These are phyloP conservation scores for Phialophora macrospora DNA, from an alignment of 2,329 filamentous ascomycete genomes.

Conservation along the genomic window DNA sequence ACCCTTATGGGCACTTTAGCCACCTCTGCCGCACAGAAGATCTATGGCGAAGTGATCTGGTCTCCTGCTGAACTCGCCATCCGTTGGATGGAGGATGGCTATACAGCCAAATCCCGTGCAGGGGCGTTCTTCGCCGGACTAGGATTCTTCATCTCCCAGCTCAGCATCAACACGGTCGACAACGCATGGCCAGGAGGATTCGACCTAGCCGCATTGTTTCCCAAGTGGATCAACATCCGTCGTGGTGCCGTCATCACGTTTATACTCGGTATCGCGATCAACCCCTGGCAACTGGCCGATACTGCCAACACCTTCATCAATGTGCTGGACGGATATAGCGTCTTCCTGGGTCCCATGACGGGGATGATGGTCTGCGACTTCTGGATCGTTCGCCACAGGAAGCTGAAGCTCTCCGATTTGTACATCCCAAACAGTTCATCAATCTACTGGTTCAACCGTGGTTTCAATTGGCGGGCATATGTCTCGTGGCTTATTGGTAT, in stretches of 20 bases:
- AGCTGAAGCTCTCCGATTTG: constrained; percentile 27
- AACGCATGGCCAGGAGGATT: constrained; percentile 60
- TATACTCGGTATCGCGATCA: constrained; percentile 19
- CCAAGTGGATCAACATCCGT: constrained; percentile 59
- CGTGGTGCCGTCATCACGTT: constrained; percentile 16
- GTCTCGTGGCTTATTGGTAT: constrained; percentile 63
- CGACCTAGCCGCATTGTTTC: constrained; percentile 60
- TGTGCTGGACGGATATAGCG: constrained; percentile 69
- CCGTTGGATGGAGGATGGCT: constrained; percentile 23
- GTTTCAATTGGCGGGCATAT: constrained; percentile 66
- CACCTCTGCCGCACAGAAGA: constrained; percentile 25
- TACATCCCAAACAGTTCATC: constrained; percentile 33
- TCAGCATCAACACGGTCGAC: constrained; percentile 60
- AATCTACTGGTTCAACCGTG: constrained; percentile 40
- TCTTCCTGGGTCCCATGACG: constrained; percentile 60
- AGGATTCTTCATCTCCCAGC: constrained; percentile 47
- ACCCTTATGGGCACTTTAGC: constrained; percentile 33
- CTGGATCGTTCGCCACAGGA: constrained; percentile 31
- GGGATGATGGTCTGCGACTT: constrained; percentile 37
- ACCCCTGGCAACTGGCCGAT: constrained; percentile 64
- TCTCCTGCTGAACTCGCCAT: constrained; percentile 23
- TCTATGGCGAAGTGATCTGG: constrained; percentile 27
- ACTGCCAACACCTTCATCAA: constrained; percentile 63
- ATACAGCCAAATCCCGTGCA: constrained; percentile 24
- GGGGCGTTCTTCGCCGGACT: constrained; percentile 59